phyloP scores from a whole-genome alignment of 2,329 filamentous ascomycete genomes.

The Orbilia brochopaga region DNA sequence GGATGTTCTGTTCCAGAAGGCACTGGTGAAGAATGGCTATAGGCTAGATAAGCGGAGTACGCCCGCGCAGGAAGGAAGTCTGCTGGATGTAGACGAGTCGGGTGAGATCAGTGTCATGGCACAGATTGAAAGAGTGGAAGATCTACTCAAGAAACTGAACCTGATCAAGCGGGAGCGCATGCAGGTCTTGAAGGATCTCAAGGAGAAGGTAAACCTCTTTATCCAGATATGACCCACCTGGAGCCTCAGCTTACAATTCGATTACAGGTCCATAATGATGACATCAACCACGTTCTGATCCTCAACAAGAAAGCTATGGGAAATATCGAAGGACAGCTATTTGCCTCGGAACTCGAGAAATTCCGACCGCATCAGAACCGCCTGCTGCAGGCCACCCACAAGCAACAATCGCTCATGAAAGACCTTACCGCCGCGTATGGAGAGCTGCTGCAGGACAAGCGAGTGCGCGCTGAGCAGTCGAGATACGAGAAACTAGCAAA shows the following conservation, averaged over 20 bases:
- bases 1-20: conserved; percentile 76
- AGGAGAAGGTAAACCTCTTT: conserved; percentile 77
- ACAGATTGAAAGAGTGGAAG: conserved; percentile 87
- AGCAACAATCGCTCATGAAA: conserved; percentile 92
- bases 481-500: conserved; percentile 90
- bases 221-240: conserved; percentile 38
- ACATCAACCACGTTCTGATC: conserved; percentile 96
- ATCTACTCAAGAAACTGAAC: conserved; percentile 86
- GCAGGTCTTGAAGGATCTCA: conserved; percentile 93
- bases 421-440: conserved; percentile 89
- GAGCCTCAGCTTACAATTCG: conserved; percentile 42
- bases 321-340: conserved; percentile 88
- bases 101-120: conserved; percentile 74
- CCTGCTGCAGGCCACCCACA: conserved; percentile 90
- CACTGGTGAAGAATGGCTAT: conserved; percentile 77
- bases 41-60: conserved; percentile 64
- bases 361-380: conserved; percentile 92
- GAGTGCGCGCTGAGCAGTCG: conserved; percentile 89
- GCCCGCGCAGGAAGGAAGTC: conserved; percentile 68
- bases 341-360: conserved; percentile 96
- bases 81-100: conserved; percentile 44
- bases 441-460: conserved; percentile 86
- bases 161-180: conserved; percentile 88
- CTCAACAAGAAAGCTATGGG: conserved; percentile 96
- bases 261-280: conserved; percentile 83